Conservation (phyloP, 2,329 filamentous ascomycete genomes). For the Calonectria pauciramosa region DNA sequence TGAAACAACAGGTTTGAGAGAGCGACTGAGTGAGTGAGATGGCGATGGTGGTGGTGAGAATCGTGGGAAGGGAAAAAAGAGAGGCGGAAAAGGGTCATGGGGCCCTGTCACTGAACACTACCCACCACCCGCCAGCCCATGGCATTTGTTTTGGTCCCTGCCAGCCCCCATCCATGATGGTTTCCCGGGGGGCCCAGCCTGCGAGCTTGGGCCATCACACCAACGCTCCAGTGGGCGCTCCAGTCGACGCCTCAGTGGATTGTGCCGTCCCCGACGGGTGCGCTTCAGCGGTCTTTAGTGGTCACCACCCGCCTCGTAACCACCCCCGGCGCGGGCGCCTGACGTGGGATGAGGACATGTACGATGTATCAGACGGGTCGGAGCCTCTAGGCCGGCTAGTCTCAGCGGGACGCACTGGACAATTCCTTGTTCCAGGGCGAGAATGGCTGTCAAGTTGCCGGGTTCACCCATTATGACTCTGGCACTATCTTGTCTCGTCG, state of each 20-base stretch:
- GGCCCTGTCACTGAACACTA: conserved; percentile 3
- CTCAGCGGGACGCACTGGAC: conserved; percentile 1
- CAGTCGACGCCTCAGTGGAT: conserved; percentile 13
- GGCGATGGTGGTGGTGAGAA: background rate
- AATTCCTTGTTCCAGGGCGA: conserved; percentile 1
- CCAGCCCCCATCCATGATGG: conserved; percentile 26
- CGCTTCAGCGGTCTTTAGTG: conserved; percentile 16
- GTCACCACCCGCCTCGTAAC: background rate
- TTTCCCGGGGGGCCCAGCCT: conserved; percentile 35
- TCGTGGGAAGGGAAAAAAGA: background rate
- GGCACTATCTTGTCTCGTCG: background rate
- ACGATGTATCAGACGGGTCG: background rate
- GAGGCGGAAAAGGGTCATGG: conserved; percentile 13
- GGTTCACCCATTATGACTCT: background rate
- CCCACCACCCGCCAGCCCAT: conserved; percentile 1
- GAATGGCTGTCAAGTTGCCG: background rate
- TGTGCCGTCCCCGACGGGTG: background rate
- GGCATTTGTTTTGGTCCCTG: conserved; percentile 39
- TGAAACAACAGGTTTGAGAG: background rate
- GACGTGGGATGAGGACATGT: conserved; percentile 17
- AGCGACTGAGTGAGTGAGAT: conserved; percentile 9
- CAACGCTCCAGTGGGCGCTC: conserved; percentile 6
- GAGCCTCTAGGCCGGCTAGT: background rate
- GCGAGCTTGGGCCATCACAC: conserved; percentile 30
- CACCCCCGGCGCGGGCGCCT: conserved; percentile 9